Evolutionary conservation across 75 land plant genomes (phyloP).

Genomic region (Pinus albicaulis): DNA sequence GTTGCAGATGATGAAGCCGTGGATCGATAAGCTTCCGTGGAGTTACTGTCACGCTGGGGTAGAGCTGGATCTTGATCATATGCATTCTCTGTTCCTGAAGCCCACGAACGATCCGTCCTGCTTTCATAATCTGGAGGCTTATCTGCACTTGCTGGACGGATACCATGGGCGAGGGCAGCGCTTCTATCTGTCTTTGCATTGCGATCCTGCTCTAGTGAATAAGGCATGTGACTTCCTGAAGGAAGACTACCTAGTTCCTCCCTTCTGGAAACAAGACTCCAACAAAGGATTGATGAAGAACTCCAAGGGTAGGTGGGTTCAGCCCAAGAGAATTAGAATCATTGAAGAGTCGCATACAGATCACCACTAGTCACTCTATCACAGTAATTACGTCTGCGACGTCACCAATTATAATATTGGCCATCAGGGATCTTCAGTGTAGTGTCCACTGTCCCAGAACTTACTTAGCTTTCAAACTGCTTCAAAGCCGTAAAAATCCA

Average conservation of each 20-base stretch:
- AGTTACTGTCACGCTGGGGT: constrained; percentile 70
- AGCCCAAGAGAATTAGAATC: constrained; percentile 31
- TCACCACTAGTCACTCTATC: constrained; percentile 1
- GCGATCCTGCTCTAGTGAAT: constrained; percentile 65
- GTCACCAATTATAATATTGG: too few relatives aligned
- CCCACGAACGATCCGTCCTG: constrained; percentile 15
- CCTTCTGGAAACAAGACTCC: constrained; percentile 57
- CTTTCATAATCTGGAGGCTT: constrained; percentile 21
- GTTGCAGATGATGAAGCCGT: constrained; percentile 9
- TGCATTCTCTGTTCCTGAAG: constrained; percentile 53
- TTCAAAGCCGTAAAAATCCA: too few relatives aligned
- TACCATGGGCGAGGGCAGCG: constrained; percentile 55
- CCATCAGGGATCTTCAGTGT: too few relatives aligned
- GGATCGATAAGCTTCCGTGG: constrained; percentile 39
- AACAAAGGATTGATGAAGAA: constrained; percentile 61
- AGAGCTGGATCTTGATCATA: constrained; percentile 58
- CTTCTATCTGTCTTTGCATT: constrained; percentile 33
- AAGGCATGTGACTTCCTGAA: constrained; percentile 48
- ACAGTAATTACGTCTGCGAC: too few relatives aligned
- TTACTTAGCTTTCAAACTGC: too few relatives aligned
- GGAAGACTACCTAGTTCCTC: constrained; percentile 36
- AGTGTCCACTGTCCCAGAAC: too few relatives aligned
- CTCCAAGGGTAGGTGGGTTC: constrained; percentile 43
- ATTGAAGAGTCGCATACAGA: constrained; percentile 25
- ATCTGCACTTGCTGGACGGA: constrained; percentile 20